These are phyloP conservation scores for Phialophora expanda DNA, from an alignment of 2,329 filamentous ascomycete genomes.

Conservation along the genomic window DNA sequence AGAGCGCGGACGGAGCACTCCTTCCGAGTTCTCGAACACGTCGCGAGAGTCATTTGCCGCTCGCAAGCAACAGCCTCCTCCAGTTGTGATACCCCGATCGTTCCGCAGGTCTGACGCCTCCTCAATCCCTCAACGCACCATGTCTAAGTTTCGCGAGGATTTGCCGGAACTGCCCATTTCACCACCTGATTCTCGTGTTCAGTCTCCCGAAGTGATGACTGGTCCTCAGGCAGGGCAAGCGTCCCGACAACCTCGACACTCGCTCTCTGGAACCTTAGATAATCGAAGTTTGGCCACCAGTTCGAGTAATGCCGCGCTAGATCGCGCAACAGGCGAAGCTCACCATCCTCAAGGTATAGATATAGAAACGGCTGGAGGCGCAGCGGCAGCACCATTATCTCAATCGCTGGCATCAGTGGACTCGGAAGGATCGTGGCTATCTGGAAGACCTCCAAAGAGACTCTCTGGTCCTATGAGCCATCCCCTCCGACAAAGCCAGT, in stretches of 20 bases:
- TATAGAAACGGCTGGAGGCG: constrained; percentile 25
- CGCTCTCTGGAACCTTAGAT: constrained; percentile 37
- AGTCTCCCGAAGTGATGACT: constrained; percentile 69
- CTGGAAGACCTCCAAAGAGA: constrained; percentile 67
- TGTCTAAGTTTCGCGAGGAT: constrained; percentile 91
- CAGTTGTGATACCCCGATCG: constrained; percentile 47
- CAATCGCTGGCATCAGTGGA: constrained; percentile 93
- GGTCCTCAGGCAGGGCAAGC: constrained; percentile 23
- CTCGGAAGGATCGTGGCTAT: constrained; percentile 95
- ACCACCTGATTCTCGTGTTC: constrained; percentile 80
- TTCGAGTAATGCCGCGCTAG: constrained; percentile 38
- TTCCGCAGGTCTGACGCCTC: constrained; percentile 54
- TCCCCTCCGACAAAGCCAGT: constrained; percentile 55
- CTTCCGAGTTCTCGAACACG: constrained; percentile 88
- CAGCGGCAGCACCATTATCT: constrained; percentile 59
- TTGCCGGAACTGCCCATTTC: constrained; percentile 84
- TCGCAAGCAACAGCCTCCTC: constrained; percentile 54
- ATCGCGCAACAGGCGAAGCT: constrained; percentile 18
- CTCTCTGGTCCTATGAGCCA: constrained; percentile 51
- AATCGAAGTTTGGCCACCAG: constrained; percentile 40
- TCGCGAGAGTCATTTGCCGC: constrained; percentile 83
- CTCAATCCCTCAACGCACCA: constrained; percentile 72
- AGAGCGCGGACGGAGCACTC: constrained; percentile 55
- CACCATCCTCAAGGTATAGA: constrained; percentile 28
- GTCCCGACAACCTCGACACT: constrained; percentile 28